phyloP scores from a whole-genome alignment of 805 yeast genomes.

The Metschnikowia cubensis region DNA sequence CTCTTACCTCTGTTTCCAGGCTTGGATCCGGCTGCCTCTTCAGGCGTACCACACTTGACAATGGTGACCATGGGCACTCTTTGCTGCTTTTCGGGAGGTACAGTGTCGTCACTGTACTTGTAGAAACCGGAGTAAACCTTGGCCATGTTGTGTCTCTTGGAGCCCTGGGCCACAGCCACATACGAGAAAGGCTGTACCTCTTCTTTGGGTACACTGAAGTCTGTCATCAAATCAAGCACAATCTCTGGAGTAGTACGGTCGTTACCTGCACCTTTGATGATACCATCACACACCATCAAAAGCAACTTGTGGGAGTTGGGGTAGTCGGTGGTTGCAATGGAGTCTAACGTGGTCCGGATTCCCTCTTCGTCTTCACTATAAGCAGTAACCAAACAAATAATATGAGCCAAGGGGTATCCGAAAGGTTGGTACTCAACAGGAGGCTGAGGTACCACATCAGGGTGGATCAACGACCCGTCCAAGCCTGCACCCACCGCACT shows the following conservation, averaged over 20 bases:
- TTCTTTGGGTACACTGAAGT: constrained; percentile 60
- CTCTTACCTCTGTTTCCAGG: constrained; percentile 97
- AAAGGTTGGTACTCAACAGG: constrained; percentile 86
- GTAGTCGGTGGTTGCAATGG: constrained; percentile 90
- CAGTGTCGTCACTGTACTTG: constrained; percentile 71
- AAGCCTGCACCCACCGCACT: constrained; percentile 40
- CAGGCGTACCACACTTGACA: constrained; percentile 87
- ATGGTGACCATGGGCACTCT: constrained; percentile 74
- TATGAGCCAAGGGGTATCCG: constrained; percentile 52
- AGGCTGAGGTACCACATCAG: constrained; percentile 86
- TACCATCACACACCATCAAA: constrained; percentile 86
- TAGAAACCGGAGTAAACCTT: constrained; percentile 94
- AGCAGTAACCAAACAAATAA: constrained; percentile 65
- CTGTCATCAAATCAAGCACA: constrained; percentile 78
- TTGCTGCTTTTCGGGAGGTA: constrained; percentile 78
- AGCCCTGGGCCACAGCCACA: constrained; percentile 92
- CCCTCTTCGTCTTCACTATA: constrained; percentile 91
- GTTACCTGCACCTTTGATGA: constrained; percentile 93
- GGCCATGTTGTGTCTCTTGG: constrained; percentile 96
- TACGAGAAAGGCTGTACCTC: constrained; percentile 81
- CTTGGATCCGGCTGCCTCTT: constrained; percentile 56
- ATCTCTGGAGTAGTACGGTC: constrained; percentile 86
- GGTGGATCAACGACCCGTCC: constrained; percentile 58
- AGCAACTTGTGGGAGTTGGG: constrained; percentile 92
- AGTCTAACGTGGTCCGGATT: constrained; percentile 82